Evolutionary conservation across 768 basidiomycete genomes (phyloP).

Genomic region (Sarcodon sp.): DNA sequence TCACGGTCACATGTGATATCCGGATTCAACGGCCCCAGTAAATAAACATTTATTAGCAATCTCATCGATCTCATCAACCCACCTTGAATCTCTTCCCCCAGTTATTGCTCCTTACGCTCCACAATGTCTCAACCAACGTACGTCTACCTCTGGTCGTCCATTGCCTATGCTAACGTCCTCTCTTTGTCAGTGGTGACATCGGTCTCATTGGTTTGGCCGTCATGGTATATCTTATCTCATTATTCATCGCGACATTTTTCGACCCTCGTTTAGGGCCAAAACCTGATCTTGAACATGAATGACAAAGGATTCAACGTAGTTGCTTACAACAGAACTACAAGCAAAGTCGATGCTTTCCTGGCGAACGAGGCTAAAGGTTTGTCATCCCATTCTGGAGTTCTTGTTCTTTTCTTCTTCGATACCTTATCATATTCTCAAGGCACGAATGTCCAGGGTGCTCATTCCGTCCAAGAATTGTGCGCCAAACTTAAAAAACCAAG

Average conservation of each 20-base stretch:
- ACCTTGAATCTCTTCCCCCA: slow-evolving; percentile 13
- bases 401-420: slow-evolving; percentile 6
- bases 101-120: slow-evolving; percentile 18
- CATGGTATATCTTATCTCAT: slow-evolving; percentile 52
- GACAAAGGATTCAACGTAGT: slow-evolving; percentile 98
- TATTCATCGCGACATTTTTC: slow-evolving; percentile 8
- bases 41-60: not conserved
- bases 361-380: slow-evolving; percentile 95
- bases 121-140: slow-evolving; percentile 36
- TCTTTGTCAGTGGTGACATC: slow-evolving; percentile 70
- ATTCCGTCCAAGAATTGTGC: slow-evolving; percentile 84
- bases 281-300: slow-evolving; percentile 97
- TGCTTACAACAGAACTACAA: slow-evolving; percentile 93
- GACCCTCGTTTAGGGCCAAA: slow-evolving; percentile 61
- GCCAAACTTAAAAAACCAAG: slow-evolving; percentile 90
- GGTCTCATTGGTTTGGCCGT: slow-evolving; percentile 98
- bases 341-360: slow-evolving; percentile 94
- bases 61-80: not conserved
- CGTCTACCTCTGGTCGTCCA: slow-evolving; percentile 15
- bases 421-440: slow-evolving; percentile 30
- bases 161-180: slow-evolving; percentile 14
- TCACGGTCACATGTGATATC: too few relatives aligned
- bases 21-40: too few relatives aligned
- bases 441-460: slow-evolving; percentile 90
- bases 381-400: slow-evolving; percentile 14